Evolutionary conservation across 352 stramenopile species (phyloP), one percentile per base, ranked within the genome.

Genomic region (Globisporangium polare): DNA sequence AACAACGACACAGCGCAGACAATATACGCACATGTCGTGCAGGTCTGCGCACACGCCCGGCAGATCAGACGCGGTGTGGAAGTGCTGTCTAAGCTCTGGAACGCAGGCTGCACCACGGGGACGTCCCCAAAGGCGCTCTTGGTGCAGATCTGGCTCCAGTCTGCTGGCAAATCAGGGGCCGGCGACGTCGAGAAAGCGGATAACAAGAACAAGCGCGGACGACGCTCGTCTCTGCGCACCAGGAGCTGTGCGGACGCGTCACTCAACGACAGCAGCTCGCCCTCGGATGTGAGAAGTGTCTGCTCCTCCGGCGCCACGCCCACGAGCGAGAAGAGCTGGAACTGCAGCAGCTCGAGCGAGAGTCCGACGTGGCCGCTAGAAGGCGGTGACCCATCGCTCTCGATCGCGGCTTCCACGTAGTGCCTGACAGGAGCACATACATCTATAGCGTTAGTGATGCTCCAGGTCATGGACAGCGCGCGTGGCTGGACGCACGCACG

Each of bases 71-170:
- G 67, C 5, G 57, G 41, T 1, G 66, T 63, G 10, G 27, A 54
- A 2, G 49, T 35, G 3, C 41, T 29, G 3, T 26, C 10, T 20
- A 73, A 39, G 31, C 66, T 70, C 8, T 71, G 65, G 53, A 86
- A 92, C 8, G 73, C 75, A 45, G 68, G 69, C 55, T 92, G 83
- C n/a, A 89, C 68, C 2, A 86, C 60, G 0, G 72, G 64, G 2
- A 60, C 58, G 20, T 68, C 55, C n/a, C 83, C 80, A 58, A 92
- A 90, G 0, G 68, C 74, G 52, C 69, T 76, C 31, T 80, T 80
- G 5, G 74, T 84, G 56, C 83, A 92, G 47, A 90, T 83, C 35
- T 88, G 65, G 8, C 42, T 66, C 80, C 80, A 92, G 51, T 92
- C 83, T 8, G 33, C 37, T 9, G 69, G 49, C 41, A 82, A n/a